Percentiles rank a stretch among this genome's conserved stretches.
These are phyloP conservation scores for Microcera coccophila DNA, from an alignment of 2,329 filamentous ascomycete species.

Conservation along the genomic window DNA sequence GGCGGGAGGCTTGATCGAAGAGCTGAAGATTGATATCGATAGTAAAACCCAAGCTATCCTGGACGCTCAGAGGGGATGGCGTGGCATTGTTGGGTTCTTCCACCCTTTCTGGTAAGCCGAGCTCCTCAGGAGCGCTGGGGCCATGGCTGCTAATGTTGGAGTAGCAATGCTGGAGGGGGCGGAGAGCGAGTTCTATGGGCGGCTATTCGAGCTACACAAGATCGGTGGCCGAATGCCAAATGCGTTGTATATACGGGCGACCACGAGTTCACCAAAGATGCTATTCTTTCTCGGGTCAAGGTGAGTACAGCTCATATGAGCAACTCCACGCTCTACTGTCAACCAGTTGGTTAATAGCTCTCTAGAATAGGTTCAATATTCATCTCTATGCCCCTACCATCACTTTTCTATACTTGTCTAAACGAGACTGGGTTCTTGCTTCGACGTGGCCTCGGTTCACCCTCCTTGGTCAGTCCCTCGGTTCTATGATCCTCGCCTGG, in stretches of 20 bases:
- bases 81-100: slow-evolving; percentile 90
- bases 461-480: slow-evolving; percentile 86
- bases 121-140: slow-evolving; percentile 1
- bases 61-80: slow-evolving; percentile 59
- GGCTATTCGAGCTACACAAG: slow-evolving; percentile 85
- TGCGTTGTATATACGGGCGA: slow-evolving; percentile 96
- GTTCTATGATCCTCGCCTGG: slow-evolving; percentile 81
- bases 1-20: slow-evolving; percentile 48
- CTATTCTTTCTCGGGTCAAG: slow-evolving; percentile 74
- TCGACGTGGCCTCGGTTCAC: slow-evolving; percentile 91
- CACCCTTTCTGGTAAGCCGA: slow-evolving; percentile 84
- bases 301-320: slow-evolving; percentile 45
- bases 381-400: slow-evolving; percentile 77
- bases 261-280: slow-evolving; percentile 76
- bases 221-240: slow-evolving; percentile 80
- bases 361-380: slow-evolving; percentile 84
- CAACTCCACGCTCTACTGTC: background rate
- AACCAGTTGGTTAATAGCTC: no score
- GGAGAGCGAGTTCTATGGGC: slow-evolving; percentile 96
- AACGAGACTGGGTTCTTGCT: slow-evolving; percentile 78
- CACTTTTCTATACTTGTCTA: slow-evolving; percentile 86
- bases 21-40: slow-evolving; percentile 52
- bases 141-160: slow-evolving; percentile 8
- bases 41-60: slow-evolving; percentile 24
- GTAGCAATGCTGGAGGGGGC: slow-evolving; percentile 88